Evolutionary conservation across 768 basidiomycete species (phyloP).

Genomic region (Suillus subalutaceus): DNA sequence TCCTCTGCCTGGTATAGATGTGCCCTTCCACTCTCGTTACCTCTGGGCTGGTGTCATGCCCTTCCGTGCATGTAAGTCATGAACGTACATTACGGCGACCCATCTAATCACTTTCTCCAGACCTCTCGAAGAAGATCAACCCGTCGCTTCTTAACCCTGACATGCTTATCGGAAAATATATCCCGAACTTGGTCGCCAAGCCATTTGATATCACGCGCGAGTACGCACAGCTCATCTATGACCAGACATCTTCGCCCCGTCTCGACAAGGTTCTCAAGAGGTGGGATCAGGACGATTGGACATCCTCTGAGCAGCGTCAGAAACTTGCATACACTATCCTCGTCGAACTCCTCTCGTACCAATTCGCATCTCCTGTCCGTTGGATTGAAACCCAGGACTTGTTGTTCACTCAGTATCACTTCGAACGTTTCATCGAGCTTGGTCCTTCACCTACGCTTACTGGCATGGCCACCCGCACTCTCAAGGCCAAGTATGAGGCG

Average conservation of each 20-base stretch:
- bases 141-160: conserved; percentile 90
- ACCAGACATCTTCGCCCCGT: conserved; percentile 93
- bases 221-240: conserved; percentile 94
- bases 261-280: conserved; percentile 92
- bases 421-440: conserved; percentile 94
- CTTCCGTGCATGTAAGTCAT: conserved; percentile 86
- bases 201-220: conserved; percentile 83
- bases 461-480: conserved; percentile 89
- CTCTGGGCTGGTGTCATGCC: conserved; percentile 98
- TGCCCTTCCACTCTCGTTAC: conserved; percentile 99
- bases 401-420: conserved; percentile 82
- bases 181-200: conserved; percentile 93
- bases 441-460: conserved; percentile 96
- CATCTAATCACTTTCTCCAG: conserved; percentile 38
- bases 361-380: conserved; percentile 97
- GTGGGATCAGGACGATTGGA: conserved; percentile 95
- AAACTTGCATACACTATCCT: conserved; percentile 95
- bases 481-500: conserved; percentile 92
- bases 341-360: conserved; percentile 96
- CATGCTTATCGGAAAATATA: conserved; percentile 92
- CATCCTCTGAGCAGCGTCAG: conserved; percentile 76
- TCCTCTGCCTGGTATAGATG: conserved; percentile 95
- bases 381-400: conserved; percentile 99
- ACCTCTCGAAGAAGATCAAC: conserved; percentile 98
- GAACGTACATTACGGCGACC: conserved; percentile 4